Conservation (phyloP, 805 yeast genomes). For the Barnettozyma salicaria region DNA sequence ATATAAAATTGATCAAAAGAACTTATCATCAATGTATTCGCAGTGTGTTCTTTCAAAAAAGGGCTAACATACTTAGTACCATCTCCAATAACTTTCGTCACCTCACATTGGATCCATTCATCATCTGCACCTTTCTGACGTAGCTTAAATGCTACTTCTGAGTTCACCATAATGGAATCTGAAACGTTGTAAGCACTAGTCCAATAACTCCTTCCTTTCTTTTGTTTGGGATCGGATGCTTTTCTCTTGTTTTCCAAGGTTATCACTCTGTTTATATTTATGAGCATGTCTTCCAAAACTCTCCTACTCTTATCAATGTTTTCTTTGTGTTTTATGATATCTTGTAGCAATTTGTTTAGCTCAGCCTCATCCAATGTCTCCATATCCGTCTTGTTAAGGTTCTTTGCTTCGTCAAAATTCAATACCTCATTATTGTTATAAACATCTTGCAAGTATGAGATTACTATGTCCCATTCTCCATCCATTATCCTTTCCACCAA, state of each 20-base stretch:
- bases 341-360: conserved; percentile 34
- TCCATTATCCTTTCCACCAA: conserved; percentile 33
- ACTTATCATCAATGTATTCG: too few species aligned
- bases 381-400: conserved; percentile 26
- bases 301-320: conserved; percentile 49
- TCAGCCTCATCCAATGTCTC: conserved; percentile 34
- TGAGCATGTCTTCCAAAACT: conserved; percentile 35
- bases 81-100: conserved; percentile 67
- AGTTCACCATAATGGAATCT: conserved; percentile 54
- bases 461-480: conserved; percentile 63
- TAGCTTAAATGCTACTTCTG: conserved; percentile 85
- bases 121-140: conserved; percentile 62
- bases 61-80: conserved; percentile 38
- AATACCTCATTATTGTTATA: conserved; percentile 54
- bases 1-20: background rate
- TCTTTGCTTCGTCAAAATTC: conserved; percentile 39
- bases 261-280: conserved; percentile 44
- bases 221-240: conserved; percentile 20
- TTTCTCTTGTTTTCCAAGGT: conserved; percentile 22
- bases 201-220: conserved; percentile 31
- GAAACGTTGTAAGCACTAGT: conserved; percentile 52
- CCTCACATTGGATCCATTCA: conserved; percentile 97
- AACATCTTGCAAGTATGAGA: conserved; percentile 62
- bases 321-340: conserved; percentile 46
- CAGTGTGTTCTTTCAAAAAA: too few species aligned